These are phyloP conservation scores for Phytophthora hybrid DNA, from an alignment of 352 stramenopile species.

Conservation along the genomic window DNA sequence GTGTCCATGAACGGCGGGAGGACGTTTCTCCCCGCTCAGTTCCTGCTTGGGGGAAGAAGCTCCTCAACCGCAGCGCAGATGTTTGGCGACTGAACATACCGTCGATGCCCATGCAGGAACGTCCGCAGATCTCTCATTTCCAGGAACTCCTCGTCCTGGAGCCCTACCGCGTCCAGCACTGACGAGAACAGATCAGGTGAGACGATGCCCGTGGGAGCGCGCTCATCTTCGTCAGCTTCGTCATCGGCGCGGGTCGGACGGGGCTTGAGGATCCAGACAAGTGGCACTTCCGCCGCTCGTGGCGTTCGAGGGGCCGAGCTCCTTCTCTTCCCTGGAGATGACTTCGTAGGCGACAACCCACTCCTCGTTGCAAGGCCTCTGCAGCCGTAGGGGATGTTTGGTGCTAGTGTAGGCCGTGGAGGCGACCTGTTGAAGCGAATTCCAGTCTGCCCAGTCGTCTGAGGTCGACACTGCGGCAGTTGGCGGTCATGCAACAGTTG, in stretches of 20 bases:
- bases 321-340: constrained; percentile 17
- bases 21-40: constrained; percentile 39
- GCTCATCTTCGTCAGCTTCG: constrained; percentile 18
- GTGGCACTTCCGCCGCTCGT: constrained; percentile 35
- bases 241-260: constrained; percentile 5
- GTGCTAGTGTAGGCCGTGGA: constrained; percentile 22
- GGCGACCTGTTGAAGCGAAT: constrained; percentile 39
- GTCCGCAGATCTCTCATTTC: constrained; percentile 53
- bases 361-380: constrained; percentile 24
- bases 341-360: constrained; percentile 17
- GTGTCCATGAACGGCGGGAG: constrained; percentile 65
- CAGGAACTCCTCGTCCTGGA: constrained; percentile 55
- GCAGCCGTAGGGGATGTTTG: constrained; percentile 33
- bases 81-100: no score
- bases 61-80: constrained; percentile 23
- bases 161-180: constrained; percentile 44
- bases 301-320: constrained; percentile 15
- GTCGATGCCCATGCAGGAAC: no score
- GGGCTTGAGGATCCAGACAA: constrained; percentile 37
- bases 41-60: constrained; percentile 15
- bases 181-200: constrained; percentile 56
- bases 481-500: constrained; percentile 24
- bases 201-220: constrained; percentile 20
- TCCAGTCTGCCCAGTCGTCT: constrained; percentile 16
- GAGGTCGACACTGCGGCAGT: constrained; percentile 13